Percentiles rank a stretch among this genome's conserved stretches.
Evolutionary conservation across 2,329 filamentous ascomycete genomes (phyloP).

Genomic region (Cladosporium velox): DNA sequence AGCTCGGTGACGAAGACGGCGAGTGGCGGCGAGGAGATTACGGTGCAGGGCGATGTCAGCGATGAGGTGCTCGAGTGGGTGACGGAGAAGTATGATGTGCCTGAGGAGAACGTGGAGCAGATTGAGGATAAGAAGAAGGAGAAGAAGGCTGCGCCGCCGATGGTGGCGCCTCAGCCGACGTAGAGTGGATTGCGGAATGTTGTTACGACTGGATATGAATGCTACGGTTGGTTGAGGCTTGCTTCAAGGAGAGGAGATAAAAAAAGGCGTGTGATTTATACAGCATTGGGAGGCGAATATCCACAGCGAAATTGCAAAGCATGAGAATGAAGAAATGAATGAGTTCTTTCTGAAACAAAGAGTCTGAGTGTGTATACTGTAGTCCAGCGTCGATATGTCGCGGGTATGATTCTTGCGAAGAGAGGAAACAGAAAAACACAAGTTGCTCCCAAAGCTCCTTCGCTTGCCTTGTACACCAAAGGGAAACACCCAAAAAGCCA

Average conservation of each 20-base stretch:
- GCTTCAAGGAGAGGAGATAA: neutral
- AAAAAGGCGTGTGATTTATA: neutral
- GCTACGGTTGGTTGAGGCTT: neutral
- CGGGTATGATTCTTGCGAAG: neutral
- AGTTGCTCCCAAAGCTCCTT: constrained; percentile 17
- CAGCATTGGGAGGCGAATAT: neutral
- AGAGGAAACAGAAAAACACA: neutral
- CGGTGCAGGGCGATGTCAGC: constrained; percentile 94
- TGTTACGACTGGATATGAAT: constrained; percentile 1
- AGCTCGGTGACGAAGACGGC: constrained; percentile 83
- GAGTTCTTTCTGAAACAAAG: neutral
- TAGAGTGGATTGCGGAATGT: neutral
- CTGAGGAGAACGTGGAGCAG: constrained; percentile 91
- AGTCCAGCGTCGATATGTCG: constrained; percentile 1
- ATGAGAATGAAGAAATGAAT: neutral
- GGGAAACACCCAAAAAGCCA: constrained; percentile 11
- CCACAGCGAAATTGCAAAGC: neutral
- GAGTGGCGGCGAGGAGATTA: constrained; percentile 86
- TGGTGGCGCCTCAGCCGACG: constrained; percentile 17
- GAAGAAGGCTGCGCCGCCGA: constrained; percentile 21
- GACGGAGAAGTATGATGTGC: constrained; percentile 84
- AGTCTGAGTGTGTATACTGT: neutral
- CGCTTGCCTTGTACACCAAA: constrained; percentile 1
- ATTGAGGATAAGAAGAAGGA: constrained; percentile 98
- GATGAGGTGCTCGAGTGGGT: constrained; percentile 93